A percentile compares a stretch with the other conserved stretches of the same genome.
These are phyloP conservation scores for Zygoascus sp. DNA, from an alignment of 1,139 yeast species.

Conservation along the genomic window DNA sequence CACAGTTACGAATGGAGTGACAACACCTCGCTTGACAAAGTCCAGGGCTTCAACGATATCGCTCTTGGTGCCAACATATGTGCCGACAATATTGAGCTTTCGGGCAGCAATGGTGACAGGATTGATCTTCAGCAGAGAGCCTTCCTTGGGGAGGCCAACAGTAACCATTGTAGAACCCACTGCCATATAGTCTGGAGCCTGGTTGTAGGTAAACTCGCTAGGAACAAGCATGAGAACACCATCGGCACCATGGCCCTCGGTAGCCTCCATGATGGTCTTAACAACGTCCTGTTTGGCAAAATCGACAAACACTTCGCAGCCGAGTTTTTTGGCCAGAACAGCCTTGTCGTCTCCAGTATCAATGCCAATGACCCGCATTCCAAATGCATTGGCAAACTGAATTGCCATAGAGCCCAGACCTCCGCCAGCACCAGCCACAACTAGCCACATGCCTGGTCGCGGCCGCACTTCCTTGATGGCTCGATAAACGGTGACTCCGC, in stretches of 20 bases:
- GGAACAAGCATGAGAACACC: conserved; percentile 71
- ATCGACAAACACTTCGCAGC: conserved; percentile 65
- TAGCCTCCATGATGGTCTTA: conserved; percentile 46
- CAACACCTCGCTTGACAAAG: conserved; percentile 58
- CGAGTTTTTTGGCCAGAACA: conserved; percentile 47
- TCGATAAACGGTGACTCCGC: conserved; percentile 74
- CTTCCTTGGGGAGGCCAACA: conserved; percentile 66
- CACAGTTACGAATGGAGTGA: conserved; percentile 57
- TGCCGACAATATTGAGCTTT: conserved; percentile 56
- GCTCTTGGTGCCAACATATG: conserved; percentile 68
- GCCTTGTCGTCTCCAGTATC: conserved; percentile 64
- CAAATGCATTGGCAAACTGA: conserved; percentile 72
- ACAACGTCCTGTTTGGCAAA: conserved; percentile 41
- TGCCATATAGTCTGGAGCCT: conserved; percentile 60
- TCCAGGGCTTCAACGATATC: conserved; percentile 67
- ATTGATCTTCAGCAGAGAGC: conserved; percentile 45
- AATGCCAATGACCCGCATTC: conserved; percentile 61
- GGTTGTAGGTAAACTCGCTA: conserved; percentile 58
- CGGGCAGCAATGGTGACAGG: conserved; percentile 54
- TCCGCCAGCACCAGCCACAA: conserved; percentile 73
- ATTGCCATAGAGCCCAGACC: conserved; percentile 71
- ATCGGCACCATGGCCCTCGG: conserved; percentile 60
- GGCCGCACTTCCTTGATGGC: conserved; percentile 62
- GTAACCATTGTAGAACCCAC: conserved; percentile 64
- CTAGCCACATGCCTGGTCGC: conserved; percentile 66